A percentile compares a stretch with the other conserved stretches of the same genome.
These are phyloP conservation scores for Diaporthe sp. DNA, from an alignment of 2,329 filamentous ascomycete species.

Conservation along the genomic window DNA sequence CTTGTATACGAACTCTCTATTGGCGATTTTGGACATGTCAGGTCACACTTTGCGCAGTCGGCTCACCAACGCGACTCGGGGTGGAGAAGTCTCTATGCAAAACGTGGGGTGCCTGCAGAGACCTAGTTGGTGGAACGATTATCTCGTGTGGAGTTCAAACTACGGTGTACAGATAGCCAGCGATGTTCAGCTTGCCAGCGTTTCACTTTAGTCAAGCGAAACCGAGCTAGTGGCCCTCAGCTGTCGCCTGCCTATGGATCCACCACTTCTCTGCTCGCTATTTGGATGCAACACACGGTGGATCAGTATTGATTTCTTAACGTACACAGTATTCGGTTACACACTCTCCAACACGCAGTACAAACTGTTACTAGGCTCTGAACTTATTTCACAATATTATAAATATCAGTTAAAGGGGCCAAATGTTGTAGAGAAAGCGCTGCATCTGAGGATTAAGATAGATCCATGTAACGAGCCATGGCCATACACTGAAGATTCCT, in stretches of 20 bases:
- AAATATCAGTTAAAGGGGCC: too few species aligned
- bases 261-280: not conserved
- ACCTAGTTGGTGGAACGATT: not conserved
- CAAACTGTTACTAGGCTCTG: too few species aligned
- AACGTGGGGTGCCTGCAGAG: not conserved
- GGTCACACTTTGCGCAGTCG: not conserved
- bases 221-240: not conserved
- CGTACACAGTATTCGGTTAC: not conserved
- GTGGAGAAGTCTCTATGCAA: not conserved
- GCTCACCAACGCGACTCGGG: not conserved
- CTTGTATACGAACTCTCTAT: not conserved
- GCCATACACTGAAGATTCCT: not conserved
- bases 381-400: not conserved
- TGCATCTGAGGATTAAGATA: not conserved
- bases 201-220: not conserved
- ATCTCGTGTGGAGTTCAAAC: not conserved
- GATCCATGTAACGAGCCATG: too few species aligned
- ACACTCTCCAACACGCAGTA: not conserved
- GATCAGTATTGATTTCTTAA: not conserved
- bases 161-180: constrained; percentile 4
- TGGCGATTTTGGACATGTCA: not conserved
- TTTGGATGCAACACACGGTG: not conserved
- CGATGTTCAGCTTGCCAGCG: not conserved
- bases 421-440: not conserved
- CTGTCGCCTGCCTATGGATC: not conserved